Conservation (phyloP, 306 rosid genomes). For the Rubus parviflorus region DNA sequence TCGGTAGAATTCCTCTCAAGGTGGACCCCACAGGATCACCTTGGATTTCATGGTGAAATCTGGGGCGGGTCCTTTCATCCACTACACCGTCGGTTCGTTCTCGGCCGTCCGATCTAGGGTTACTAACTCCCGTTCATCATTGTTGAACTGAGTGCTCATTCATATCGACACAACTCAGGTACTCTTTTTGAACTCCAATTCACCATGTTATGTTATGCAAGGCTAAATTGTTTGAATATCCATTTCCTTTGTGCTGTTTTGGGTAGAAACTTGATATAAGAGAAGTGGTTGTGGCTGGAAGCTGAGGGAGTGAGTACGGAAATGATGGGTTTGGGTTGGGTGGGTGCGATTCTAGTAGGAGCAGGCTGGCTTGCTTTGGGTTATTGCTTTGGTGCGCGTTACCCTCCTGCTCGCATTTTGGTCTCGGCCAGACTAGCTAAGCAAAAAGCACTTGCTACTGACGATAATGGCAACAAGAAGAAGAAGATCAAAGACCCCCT, state of each 20-base stretch:
- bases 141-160: neutral
- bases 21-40: too few relatives aligned
- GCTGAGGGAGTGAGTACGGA: neutral
- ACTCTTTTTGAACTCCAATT: neutral
- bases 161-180: neutral
- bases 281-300: neutral
- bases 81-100: neutral
- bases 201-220: neutral
- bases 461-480: conserved; percentile 23
- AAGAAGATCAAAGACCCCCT: conserved; percentile 55
- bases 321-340: conserved; percentile 72
- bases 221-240: neutral
- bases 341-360: conserved; percentile 76
- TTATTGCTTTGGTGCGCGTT: conserved; percentile 66
- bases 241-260: neutral
- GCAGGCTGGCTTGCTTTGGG: conserved; percentile 91
- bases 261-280: too few relatives aligned
- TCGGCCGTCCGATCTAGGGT: conserved; percentile 12
- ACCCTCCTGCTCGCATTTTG: conserved; percentile 58
- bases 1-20: too few relatives aligned
- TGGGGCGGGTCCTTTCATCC: neutral
- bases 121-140: neutral
- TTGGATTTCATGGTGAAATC: too few relatives aligned
- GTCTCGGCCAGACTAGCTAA: conserved; percentile 37
- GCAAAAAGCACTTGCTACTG: conserved; percentile 26